These are phyloP conservation scores for Ustilago nuda DNA, from an alignment of 1,284 basidiomycete species.

Conservation along the genomic window DNA sequence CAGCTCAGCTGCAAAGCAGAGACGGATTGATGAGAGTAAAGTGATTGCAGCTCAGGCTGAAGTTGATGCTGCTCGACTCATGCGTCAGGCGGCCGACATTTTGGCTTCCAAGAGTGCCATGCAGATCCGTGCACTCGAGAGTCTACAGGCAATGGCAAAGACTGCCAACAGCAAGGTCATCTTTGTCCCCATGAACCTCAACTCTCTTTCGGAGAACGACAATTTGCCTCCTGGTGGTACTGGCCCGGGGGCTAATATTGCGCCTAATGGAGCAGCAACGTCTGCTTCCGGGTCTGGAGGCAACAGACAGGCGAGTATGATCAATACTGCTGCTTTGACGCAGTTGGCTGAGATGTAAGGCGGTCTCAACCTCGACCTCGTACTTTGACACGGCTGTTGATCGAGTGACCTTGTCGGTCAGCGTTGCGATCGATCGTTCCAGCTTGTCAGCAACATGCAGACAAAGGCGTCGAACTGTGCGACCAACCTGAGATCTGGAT, in stretches of 20 bases:
- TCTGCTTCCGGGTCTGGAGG: constrained; percentile 10
- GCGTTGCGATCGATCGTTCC: neutral
- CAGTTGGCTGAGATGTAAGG: constrained; percentile 42
- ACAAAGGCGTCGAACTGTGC: neutral
- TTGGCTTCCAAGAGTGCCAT: constrained; percentile 81
- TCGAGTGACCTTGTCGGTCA: neutral
- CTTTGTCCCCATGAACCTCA: constrained; percentile 83
- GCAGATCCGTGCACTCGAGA: constrained; percentile 95
- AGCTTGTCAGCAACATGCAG: neutral
- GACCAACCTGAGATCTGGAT: too few relatives aligned
- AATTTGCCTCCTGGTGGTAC: constrained; percentile 21
- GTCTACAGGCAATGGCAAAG: constrained; percentile 80
- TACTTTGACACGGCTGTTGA: neutral
- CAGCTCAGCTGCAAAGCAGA: constrained; percentile 90
- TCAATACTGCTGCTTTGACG: constrained; percentile 36
- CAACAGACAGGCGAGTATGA: constrained; percentile 22
- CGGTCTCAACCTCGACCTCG: neutral
- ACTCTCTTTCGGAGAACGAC: constrained; percentile 25
- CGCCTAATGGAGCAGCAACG: neutral
- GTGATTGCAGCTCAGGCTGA: constrained; percentile 96
- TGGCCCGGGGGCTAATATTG: constrained; percentile 5
- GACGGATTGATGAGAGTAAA: constrained; percentile 93
- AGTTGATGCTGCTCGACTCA: constrained; percentile 91
- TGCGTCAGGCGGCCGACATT: constrained; percentile 78
- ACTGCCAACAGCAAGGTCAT: constrained; percentile 85